phyloP scores from a whole-genome alignment of 306 rosid genomes.

The Crataegus laevigata region DNA sequence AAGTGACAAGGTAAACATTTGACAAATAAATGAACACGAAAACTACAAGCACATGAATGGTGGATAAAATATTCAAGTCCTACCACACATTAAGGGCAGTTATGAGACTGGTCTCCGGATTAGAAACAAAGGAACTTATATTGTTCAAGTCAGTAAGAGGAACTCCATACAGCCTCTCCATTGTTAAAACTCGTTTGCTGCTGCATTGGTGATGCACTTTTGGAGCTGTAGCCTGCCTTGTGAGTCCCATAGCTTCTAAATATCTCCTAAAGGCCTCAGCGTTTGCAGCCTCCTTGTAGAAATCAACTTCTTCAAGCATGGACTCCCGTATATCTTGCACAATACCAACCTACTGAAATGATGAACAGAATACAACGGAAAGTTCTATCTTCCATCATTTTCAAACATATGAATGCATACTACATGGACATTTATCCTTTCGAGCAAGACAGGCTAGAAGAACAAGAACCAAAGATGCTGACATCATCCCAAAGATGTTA shows the following conservation, averaged over 20 bases:
- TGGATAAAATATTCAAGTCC: slow-evolving; percentile 4
- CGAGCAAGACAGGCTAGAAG: neutral
- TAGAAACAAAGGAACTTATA: slow-evolving; percentile 72
- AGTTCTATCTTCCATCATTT: slow-evolving; percentile 14
- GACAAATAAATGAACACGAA: slow-evolving; percentile 4
- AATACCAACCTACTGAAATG: slow-evolving; percentile 70
- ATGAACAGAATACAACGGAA: slow-evolving; percentile 27
- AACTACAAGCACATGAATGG: neutral
- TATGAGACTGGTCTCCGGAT: slow-evolving; percentile 84
- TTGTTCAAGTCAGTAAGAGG: slow-evolving; percentile 90
- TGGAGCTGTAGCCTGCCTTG: slow-evolving; percentile 89
- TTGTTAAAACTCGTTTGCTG: slow-evolving; percentile 62
- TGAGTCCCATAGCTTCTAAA: slow-evolving; percentile 76
- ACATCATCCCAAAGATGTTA: neutral
- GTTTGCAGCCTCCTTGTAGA: slow-evolving; percentile 88
- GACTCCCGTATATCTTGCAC: slow-evolving; percentile 90
- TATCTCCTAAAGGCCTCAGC: slow-evolving; percentile 88
- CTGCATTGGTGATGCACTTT: slow-evolving; percentile 79
- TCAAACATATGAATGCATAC: neutral
- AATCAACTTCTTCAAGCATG: slow-evolving; percentile 98
- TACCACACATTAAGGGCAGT: slow-evolving; percentile 96
- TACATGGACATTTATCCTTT: neutral
- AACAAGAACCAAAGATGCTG: neutral
- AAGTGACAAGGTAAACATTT: neutral
- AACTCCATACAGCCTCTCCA: slow-evolving; percentile 93